Evolutionary conservation across 1,284 basidiomycete species (phyloP).

Genomic region (Takashimella tepidaria): DNA sequence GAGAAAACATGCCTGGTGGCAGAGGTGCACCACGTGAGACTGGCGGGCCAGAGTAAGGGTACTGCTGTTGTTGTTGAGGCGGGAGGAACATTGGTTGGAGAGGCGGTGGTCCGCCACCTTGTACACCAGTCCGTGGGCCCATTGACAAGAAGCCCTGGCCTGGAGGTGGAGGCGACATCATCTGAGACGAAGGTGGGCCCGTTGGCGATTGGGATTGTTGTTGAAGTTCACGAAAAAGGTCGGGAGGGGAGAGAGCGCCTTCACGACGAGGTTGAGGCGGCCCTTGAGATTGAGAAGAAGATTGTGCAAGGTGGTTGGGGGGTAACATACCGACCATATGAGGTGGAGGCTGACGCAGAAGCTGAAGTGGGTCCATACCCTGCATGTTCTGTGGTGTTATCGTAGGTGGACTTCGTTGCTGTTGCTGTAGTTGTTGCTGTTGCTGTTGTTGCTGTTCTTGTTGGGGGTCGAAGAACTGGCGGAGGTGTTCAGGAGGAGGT

Average conservation of each 20-base stretch:
- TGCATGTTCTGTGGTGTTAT: not conserved
- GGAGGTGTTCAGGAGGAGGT: conserved; percentile 1
- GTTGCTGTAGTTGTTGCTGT: not conserved
- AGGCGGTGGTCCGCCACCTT: conserved; percentile 7
- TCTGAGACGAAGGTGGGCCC: too few relatives aligned
- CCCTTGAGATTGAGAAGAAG: not conserved
- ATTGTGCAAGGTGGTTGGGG: not conserved
- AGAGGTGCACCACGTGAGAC: not conserved
- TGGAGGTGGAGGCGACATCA: too few relatives aligned
- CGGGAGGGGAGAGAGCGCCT: conserved; percentile 13
- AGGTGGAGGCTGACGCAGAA: conserved; percentile 15
- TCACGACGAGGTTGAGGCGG: conserved; percentile 1
- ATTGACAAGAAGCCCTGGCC: conserved; percentile 7
- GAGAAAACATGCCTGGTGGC: not conserved
- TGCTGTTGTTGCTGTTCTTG: not conserved
- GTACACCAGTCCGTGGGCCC: not conserved
- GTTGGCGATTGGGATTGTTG: not conserved
- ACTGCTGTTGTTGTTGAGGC: conserved; percentile 2
- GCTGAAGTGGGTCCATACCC: conserved; percentile 21
- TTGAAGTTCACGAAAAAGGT: conserved; percentile 21
- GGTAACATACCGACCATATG: conserved; percentile 4
- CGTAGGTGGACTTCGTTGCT: not conserved
- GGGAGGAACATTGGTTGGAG: conserved; percentile 18
- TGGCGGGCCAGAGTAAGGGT: conserved; percentile 9
- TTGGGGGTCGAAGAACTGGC: conserved; percentile 7